Conservation (phyloP, 148 eudicot genomes). For the Chenopodium berlandieri region DNA sequence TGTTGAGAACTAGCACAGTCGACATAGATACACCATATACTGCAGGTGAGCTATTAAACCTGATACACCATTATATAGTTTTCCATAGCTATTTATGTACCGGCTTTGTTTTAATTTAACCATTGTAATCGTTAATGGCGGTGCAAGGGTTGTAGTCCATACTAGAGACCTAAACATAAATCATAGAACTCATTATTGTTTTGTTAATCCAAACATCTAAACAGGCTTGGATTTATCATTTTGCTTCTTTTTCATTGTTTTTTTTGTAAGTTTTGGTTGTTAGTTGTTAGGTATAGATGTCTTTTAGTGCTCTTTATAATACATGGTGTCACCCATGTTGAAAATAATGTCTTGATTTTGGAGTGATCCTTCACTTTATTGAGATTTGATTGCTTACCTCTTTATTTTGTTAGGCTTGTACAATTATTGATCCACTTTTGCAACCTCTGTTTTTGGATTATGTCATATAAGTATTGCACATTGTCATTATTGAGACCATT, state of each 20-base stretch:
- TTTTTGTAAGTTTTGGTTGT: background rate
- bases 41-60: conserved; percentile 2
- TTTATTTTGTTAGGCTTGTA: background rate
- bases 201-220: too few relatives aligned
- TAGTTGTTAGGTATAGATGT: background rate
- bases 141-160: background rate
- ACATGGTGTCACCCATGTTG: background rate
- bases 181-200: background rate
- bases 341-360: too few relatives aligned
- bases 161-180: background rate
- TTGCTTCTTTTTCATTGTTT: conserved; percentile 4
- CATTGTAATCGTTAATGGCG: background rate
- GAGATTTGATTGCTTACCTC: background rate
- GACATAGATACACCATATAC: background rate
- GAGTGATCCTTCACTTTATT: background rate
- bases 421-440: background rate
- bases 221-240: background rate
- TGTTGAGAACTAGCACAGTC: conserved; percentile 8
- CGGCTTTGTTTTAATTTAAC: background rate
- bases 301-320: background rate
- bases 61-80: too few relatives aligned
- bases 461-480: too few relatives aligned
- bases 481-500: too few relatives aligned
- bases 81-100: background rate
- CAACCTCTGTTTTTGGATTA: too few relatives aligned